Evolutionary conservation across 129 eudicot genomes (phyloP).

Genomic region (Tagetes erecta): DNA sequence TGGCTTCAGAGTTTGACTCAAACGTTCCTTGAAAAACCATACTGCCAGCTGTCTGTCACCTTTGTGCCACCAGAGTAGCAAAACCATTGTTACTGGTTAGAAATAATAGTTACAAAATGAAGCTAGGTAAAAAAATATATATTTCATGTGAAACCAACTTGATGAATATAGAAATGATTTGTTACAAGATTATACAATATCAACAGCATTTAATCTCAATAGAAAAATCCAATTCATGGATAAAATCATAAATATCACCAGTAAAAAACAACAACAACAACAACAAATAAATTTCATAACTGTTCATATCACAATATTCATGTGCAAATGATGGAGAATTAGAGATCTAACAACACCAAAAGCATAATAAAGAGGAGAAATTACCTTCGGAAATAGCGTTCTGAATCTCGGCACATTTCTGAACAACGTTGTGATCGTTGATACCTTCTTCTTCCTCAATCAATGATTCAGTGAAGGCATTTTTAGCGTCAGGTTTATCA

Average conservation of each 20-base stretch:
- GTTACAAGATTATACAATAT: background rate
- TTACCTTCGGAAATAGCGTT: conserved; percentile 67
- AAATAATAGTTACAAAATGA: background rate
- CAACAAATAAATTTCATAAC: too few relatives aligned
- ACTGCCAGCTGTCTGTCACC: too few relatives aligned
- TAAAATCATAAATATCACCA: background rate
- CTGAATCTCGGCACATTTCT: conserved; percentile 71
- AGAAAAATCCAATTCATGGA: background rate
- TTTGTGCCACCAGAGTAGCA: too few relatives aligned
- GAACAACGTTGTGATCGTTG: conserved; percentile 52
- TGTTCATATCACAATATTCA: background rate
- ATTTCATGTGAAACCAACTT: background rate
- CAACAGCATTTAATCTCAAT: background rate
- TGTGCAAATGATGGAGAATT: background rate
- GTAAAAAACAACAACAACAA: background rate
- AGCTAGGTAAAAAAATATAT: background rate
- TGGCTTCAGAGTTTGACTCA: too few relatives aligned
- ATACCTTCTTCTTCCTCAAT: conserved; percentile 69
- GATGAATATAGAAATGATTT: background rate
- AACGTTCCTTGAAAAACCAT: too few relatives aligned
- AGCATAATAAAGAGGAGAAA: background rate
- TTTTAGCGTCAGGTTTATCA: conserved; percentile 37
- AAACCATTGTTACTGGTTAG: conserved; percentile 1
- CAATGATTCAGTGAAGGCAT: conserved; percentile 45
- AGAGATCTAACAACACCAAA: background rate